A percentile compares a stretch with the other conserved stretches of the same genome.
Evolutionary conservation across 371 early-diverging fungal species (phyloP).

Genomic region (Mortierella sp.): DNA sequence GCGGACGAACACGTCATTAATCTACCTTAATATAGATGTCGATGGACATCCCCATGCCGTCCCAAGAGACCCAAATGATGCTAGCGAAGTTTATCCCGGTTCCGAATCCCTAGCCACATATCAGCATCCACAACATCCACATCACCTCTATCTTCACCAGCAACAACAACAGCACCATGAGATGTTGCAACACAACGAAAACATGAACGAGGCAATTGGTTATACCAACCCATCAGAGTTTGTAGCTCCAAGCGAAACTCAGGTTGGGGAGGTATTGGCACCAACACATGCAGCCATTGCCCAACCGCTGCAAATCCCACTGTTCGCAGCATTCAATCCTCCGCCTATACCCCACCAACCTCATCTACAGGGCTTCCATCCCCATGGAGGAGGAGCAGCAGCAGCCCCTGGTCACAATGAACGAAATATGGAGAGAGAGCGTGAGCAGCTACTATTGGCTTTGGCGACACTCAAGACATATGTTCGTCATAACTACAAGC

Average conservation of each 20-base stretch:
- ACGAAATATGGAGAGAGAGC: slow-evolving; percentile 25
- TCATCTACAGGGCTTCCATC: background rate
- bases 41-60: slow-evolving; percentile 26
- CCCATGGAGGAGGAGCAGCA: background rate
- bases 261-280: slow-evolving; percentile 41
- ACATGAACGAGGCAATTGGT: background rate
- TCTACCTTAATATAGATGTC: slow-evolving; percentile 30
- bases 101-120: slow-evolving; percentile 2
- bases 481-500: slow-evolving; percentile 39
- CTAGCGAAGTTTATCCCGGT: slow-evolving; percentile 1
- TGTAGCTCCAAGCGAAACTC: background rate
- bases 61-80: background rate
- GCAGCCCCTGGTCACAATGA: slow-evolving; percentile 4
- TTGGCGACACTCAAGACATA: slow-evolving; percentile 32
- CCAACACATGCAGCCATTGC: slow-evolving; percentile 40
- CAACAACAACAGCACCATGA: slow-evolving; percentile 9
- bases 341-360: background rate
- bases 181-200: background rate
- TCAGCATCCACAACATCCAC: slow-evolving; percentile 3
- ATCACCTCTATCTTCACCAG: slow-evolving; percentile 6
- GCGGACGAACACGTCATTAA: slow-evolving; percentile 33
- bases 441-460: slow-evolving; percentile 14
- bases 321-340: background rate
- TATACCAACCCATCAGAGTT: slow-evolving; percentile 3
- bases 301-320: slow-evolving; percentile 24